Evolutionary conservation across 495 filamentous ascomycete genomes (phyloP), one percentile per base, ranked within the genome.

Genomic region (Viridothelium virens): DNA sequence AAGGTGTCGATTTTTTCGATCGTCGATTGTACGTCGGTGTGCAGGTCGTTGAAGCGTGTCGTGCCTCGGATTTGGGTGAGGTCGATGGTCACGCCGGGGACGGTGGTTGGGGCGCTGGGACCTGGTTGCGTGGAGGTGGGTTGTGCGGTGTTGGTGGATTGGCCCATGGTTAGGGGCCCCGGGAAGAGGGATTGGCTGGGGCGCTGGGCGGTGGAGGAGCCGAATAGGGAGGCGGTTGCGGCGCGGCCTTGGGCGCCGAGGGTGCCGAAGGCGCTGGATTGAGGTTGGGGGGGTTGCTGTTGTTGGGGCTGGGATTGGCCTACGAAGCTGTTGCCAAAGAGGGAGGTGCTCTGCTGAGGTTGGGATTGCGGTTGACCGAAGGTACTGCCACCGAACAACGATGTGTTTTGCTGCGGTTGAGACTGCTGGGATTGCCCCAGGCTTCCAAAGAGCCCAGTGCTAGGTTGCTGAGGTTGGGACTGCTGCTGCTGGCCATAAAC

Each of bases 1-100:
- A 82, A 81, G 25, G 83, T 81, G 74, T 97, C 92, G 68, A 96
- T 84, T 16, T 74, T 73, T 62, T 88, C 83, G 56, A 97, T 88
- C 56, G 87, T 74, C 61, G 84, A 83, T 69, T 94, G 90, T 25
- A 96, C 79, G 47, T 88, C 84, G 69, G 91, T 88, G 61, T 90
- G 85, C 38, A 95, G 86, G 77, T 96, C 92, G 74, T 88, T 87
- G 77, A 91, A 96, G 62, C 92, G 87, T 7, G 92, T 96, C 0
- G 91, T 96, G 4, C 89, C 85, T 10, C 89, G 83, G 36, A 96
- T 80, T 72, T 90, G 87, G 73, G 81, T 83, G 38, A 90, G 74
- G 75, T 92, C 89, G 44, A 96, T 86, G 64, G 87, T 87, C 16
- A 91, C 89, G 10, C 91, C 90, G 7, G 89, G 84, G 6, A 86